Evolutionary conservation across 2,329 filamentous ascomycete species (phyloP).

Genomic region (Lecanicillium sp.): DNA sequence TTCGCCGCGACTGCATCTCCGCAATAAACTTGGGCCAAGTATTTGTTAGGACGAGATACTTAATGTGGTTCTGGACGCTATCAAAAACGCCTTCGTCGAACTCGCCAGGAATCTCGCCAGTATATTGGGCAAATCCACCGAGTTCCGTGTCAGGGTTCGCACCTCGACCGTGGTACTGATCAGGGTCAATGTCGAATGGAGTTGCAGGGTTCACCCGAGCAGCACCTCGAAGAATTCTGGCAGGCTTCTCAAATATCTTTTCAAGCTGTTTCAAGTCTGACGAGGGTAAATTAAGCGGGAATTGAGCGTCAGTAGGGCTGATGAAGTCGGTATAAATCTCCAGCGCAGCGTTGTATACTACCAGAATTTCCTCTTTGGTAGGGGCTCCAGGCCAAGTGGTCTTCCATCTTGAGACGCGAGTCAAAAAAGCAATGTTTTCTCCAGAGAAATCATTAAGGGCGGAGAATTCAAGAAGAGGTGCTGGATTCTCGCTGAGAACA

Average conservation of each 20-base stretch:
- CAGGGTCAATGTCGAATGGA: slow-evolving; percentile 12
- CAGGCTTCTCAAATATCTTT: slow-evolving; percentile 31
- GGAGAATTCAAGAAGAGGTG: slow-evolving; percentile 41
- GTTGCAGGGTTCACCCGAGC: slow-evolving; percentile 14
- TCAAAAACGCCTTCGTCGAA: slow-evolving; percentile 11
- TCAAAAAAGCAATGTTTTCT: slow-evolving; percentile 50
- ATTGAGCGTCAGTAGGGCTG: slow-evolving; percentile 36
- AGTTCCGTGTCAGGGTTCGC: slow-evolving; percentile 1
- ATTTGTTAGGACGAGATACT: slow-evolving; percentile 20
- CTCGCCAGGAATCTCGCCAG: slow-evolving; percentile 1
- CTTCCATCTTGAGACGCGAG: slow-evolving; percentile 37
- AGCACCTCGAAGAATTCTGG: slow-evolving; percentile 23
- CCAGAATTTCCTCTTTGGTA: not conserved
- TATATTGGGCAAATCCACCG: slow-evolving; percentile 1
- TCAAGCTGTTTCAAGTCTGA: slow-evolving; percentile 31
- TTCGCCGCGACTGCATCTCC: slow-evolving; percentile 8
- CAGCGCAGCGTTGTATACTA: slow-evolving; percentile 34
- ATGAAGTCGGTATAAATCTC: slow-evolving; percentile 41
- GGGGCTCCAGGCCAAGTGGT: not conserved
- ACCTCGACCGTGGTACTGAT: not conserved
- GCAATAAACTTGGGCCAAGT: slow-evolving; percentile 21
- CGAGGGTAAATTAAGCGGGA: slow-evolving; percentile 43
- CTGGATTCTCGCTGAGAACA: slow-evolving; percentile 35
- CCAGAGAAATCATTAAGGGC: slow-evolving; percentile 47
- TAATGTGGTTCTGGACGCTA: slow-evolving; percentile 14